Conservation (phyloP, 305 asterid genomes). For the Fraxinus baroniana region DNA sequence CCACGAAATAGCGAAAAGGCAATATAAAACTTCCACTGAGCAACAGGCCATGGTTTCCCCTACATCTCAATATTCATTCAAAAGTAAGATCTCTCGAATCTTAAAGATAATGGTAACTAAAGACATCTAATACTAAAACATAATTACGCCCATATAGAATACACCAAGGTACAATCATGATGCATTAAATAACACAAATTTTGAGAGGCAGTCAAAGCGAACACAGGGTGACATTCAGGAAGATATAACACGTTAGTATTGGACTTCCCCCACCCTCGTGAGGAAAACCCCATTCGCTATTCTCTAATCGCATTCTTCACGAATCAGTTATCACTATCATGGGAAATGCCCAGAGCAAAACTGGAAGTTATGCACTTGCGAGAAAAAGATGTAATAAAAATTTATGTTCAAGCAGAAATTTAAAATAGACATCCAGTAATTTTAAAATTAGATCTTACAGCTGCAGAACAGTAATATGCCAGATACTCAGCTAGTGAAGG, state of each 20-base stretch:
- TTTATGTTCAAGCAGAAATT: not conserved
- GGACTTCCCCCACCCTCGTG: not conserved
- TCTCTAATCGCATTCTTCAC: not conserved
- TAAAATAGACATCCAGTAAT: slow-evolving; percentile 14
- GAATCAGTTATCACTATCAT: not conserved
- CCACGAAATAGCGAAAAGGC: slow-evolving; percentile 93
- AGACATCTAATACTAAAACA: not conserved
- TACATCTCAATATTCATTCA: slow-evolving; percentile 31
- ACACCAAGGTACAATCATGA: not conserved
- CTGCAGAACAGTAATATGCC: slow-evolving; percentile 65
- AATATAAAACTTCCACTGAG: slow-evolving; percentile 84
- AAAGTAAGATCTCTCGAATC: slow-evolving; percentile 20
- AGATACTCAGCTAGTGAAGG: slow-evolving; percentile 77
- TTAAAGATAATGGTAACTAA: not conserved
- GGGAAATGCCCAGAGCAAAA: not conserved
- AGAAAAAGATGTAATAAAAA: not conserved
- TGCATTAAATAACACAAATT: not conserved
- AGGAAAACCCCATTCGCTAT: not conserved
- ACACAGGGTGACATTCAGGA: not conserved
- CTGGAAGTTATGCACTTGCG: not conserved
- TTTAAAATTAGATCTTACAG: slow-evolving; percentile 50
- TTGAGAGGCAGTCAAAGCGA: not conserved
- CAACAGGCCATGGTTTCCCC: slow-evolving; percentile 92
- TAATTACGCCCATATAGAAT: not conserved
- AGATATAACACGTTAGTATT: not conserved